Conservation (phyloP, 495 filamentous ascomycete species). For the Oidiodendron maius region DNA sequence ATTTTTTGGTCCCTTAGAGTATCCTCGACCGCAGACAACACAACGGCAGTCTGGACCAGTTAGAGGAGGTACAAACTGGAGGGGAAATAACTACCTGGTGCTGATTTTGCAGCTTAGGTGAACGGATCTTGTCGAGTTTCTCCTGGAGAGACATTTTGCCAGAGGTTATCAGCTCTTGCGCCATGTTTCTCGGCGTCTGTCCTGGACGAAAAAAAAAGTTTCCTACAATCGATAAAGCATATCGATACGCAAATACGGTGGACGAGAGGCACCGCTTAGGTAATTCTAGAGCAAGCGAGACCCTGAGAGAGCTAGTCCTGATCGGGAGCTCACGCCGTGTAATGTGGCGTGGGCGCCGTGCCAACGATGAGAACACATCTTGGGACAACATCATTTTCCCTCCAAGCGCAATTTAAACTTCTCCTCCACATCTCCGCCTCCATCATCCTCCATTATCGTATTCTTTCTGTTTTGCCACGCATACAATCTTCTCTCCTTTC, state of each 20-base stretch:
- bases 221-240: slow-evolving; percentile 14
- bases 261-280: too few relatives aligned
- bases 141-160: slow-evolving; percentile 70
- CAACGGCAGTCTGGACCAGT: slow-evolving; percentile 64
- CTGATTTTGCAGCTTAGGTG: slow-evolving; percentile 92
- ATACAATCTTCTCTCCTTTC: not conserved
- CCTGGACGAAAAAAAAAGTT: slow-evolving; percentile 18
- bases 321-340: too few relatives aligned
- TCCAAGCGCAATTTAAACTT: too few relatives aligned
- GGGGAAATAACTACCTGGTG: slow-evolving; percentile 59
- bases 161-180: slow-evolving; percentile 19
- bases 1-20: slow-evolving; percentile 83
- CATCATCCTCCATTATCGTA: too few relatives aligned
- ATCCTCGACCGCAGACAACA: slow-evolving; percentile 86
- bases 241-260: too few relatives aligned
- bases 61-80: not conserved
- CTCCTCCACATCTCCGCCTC: too few relatives aligned
- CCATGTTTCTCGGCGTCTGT: slow-evolving; percentile 10
- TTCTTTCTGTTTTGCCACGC: too few relatives aligned
- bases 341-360: too few relatives aligned
- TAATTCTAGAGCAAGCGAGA: too few relatives aligned
- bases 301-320: too few relatives aligned
- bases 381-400: too few relatives aligned
- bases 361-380: too few relatives aligned
- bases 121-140: slow-evolving; percentile 93